Conservation (phyloP, 2,329 filamentous ascomycete genomes). For the Geosmithia flava region DNA sequence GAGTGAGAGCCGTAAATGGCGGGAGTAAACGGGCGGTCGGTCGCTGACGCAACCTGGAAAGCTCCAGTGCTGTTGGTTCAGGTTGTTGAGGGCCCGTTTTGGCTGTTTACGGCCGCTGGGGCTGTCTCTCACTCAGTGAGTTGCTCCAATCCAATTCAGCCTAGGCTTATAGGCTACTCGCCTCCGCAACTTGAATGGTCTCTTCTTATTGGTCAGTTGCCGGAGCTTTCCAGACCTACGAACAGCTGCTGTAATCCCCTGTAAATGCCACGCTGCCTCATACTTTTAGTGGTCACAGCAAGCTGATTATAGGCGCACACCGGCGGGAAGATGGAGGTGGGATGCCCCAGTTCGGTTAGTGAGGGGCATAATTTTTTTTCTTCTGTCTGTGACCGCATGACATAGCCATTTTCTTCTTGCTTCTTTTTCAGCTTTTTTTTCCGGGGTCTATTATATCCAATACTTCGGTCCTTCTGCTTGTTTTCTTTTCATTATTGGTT, state of each 20-base stretch:
- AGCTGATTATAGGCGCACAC: no score
- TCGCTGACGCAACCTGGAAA: constrained; percentile 14
- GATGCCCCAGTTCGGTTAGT: constrained; percentile 1
- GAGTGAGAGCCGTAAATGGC: neutral
- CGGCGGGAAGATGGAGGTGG: no score
- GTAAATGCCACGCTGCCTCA: no score
- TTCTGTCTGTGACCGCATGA: neutral
- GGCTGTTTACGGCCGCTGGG: neutral
- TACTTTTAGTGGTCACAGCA: no score
- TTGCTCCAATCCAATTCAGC: neutral
- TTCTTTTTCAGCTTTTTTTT: neutral
- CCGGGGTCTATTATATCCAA: neutral
- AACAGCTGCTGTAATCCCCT: no score
- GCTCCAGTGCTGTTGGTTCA: neutral
- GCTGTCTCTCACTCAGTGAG: neutral
- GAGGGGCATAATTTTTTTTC: constrained; percentile 3
- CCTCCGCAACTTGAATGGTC: no score
- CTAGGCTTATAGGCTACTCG: no score
- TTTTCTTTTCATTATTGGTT: neutral
- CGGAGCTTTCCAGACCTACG: no score
- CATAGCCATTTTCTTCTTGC: neutral
- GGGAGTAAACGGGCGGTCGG: neutral
- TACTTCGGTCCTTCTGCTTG: neutral
- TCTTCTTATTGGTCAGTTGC: no score
- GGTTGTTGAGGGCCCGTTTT: neutral